phyloP scores from a whole-genome alignment of 1,284 basidiomycete genomes.

The Heimioporus punctisporus region DNA sequence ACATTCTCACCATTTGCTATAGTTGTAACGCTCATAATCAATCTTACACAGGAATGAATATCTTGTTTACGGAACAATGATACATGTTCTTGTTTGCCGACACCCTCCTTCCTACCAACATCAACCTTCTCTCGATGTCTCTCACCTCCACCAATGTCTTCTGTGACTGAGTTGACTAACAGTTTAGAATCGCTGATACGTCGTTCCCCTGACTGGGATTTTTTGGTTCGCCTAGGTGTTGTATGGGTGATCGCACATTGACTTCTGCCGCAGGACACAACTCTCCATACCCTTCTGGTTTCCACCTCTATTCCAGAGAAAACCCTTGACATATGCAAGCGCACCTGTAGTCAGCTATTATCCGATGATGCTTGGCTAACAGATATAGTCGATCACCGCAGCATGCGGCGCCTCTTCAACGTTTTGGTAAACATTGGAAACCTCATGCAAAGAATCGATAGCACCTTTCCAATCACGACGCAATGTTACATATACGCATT shows the following conservation, averaged over 20 bases:
- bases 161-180: slow-evolving; percentile 29
- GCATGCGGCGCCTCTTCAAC: slow-evolving; percentile 33
- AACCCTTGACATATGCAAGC: slow-evolving; percentile 30
- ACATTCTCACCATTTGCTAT: slow-evolving; percentile 33
- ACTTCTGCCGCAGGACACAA: slow-evolving; percentile 23
- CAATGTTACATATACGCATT: slow-evolving; percentile 37
- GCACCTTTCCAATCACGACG: slow-evolving; percentile 34
- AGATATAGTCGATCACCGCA: slow-evolving; percentile 24
- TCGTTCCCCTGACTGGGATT: slow-evolving; percentile 34
- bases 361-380: slow-evolving; percentile 28
- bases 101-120: slow-evolving; percentile 19
- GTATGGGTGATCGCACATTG: slow-evolving; percentile 8
- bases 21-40: slow-evolving; percentile 32
- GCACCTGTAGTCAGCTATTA: slow-evolving; percentile 34
- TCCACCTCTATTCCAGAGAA: slow-evolving; percentile 31
- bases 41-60: slow-evolving; percentile 35
- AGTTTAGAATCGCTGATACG: slow-evolving; percentile 23
- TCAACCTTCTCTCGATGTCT: slow-evolving; percentile 22
- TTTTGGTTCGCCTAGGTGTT: slow-evolving; percentile 22
- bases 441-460: slow-evolving; percentile 37
- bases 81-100: slow-evolving; percentile 20
- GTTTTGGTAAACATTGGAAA: slow-evolving; percentile 37
- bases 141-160: slow-evolving; percentile 22
- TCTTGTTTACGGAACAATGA: slow-evolving; percentile 31
- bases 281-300: slow-evolving; percentile 25